These are phyloP conservation scores for Limonium bicolor DNA, from an alignment of 148 eudicot genomes.

Conservation along the genomic window DNA sequence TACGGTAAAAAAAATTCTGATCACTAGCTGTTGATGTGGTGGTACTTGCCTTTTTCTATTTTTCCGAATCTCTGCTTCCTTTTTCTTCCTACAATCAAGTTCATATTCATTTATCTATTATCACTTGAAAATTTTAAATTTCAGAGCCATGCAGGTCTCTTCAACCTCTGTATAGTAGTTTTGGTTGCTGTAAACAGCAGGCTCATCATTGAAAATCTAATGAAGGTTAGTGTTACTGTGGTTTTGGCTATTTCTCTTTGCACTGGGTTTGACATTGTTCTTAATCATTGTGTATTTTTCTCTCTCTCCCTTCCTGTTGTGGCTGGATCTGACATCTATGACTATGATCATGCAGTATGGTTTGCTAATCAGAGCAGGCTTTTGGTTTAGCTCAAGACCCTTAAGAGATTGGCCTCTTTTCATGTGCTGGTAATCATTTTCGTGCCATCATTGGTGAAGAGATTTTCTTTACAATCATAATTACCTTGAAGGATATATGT, in stretches of 20 bases:
- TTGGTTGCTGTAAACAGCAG: slow-evolving; percentile 92
- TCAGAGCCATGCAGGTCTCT: slow-evolving; percentile 97
- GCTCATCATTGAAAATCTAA: slow-evolving; percentile 91
- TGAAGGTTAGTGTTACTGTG: slow-evolving; percentile 49
- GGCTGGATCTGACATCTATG: neutral
- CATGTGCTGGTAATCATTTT: slow-evolving; percentile 71
- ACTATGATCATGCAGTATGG: slow-evolving; percentile 60
- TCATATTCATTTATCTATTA: neutral
- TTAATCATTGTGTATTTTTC: neutral
- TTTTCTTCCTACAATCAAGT: too few species aligned
- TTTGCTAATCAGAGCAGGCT: slow-evolving; percentile 64
- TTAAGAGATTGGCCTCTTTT: slow-evolving; percentile 92
- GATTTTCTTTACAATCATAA: neutral
- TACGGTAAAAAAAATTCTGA: too few species aligned
- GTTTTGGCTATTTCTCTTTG: neutral
- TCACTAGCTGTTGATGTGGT: too few species aligned
- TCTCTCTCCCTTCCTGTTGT: neutral
- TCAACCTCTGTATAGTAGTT: slow-evolving; percentile 93
- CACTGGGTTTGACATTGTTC: neutral
- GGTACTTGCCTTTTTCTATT: neutral
- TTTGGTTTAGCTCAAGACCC: slow-evolving; percentile 90
- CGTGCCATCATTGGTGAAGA: neutral
- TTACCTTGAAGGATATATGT: neutral
- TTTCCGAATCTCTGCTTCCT: neutral
- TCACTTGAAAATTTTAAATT: slow-evolving; percentile 1